A percentile compares a stretch with the other conserved stretches of the same genome.
phyloP scores from a whole-genome alignment of 1,284 basidiomycete genomes.

The Schizopora paradoxa region DNA sequence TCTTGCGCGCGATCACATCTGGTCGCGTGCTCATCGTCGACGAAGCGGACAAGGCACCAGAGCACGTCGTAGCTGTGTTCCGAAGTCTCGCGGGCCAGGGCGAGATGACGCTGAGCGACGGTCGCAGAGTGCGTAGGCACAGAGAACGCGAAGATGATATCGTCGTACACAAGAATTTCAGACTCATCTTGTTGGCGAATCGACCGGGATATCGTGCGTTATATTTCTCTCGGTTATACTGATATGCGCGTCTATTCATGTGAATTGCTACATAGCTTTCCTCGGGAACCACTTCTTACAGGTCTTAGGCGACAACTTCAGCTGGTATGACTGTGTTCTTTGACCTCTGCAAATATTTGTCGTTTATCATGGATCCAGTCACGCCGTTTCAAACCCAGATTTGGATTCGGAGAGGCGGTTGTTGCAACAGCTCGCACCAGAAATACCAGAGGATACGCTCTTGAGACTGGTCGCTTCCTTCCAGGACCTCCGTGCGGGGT shows the following conservation, averaged over 20 bases:
- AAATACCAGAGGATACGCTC: constrained; percentile 48
- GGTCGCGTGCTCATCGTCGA: constrained; percentile 62
- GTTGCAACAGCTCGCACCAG: constrained; percentile 55
- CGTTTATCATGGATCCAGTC: constrained; percentile 27
- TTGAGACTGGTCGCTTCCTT: constrained; percentile 55
- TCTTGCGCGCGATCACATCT: constrained; percentile 52
- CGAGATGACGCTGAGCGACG: constrained; percentile 57
- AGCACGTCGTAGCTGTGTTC: constrained; percentile 66
- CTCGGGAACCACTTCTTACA: constrained; percentile 67
- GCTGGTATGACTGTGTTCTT: constrained; percentile 26
- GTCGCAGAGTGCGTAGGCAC: constrained; percentile 45
- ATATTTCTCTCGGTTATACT: constrained; percentile 1
- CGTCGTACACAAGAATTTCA: constrained; percentile 55
- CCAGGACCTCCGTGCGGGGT: constrained; percentile 53
- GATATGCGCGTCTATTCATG: not conserved
- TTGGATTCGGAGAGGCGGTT: constrained; percentile 53
- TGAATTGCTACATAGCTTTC: constrained; percentile 42
- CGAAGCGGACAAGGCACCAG: constrained; percentile 66
- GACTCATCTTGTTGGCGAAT: constrained; percentile 59
- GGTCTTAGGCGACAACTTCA: constrained; percentile 64
- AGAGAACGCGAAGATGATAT: constrained; percentile 48
- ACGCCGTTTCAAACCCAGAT: constrained; percentile 62
- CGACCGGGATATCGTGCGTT: constrained; percentile 67
- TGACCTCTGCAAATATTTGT: not conserved
- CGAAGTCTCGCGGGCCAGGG: constrained; percentile 58